Evolutionary conservation across 169 alveolate species (phyloP), one percentile per base, ranked within the genome.

Genomic region (Plasmodium malariae): DNA sequence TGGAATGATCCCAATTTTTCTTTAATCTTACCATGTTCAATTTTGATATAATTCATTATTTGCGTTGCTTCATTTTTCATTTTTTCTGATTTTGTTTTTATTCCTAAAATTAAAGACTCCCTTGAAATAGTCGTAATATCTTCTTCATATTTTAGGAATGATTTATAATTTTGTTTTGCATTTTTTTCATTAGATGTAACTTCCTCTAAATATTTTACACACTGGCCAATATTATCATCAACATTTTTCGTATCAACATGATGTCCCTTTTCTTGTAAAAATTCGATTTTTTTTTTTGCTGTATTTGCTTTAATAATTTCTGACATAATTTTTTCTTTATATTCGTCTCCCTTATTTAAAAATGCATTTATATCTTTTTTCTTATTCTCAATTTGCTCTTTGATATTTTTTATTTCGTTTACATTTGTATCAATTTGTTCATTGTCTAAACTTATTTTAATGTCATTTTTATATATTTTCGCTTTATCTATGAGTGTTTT

Each of bases 51-150:
- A 34, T 3, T 43, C 72, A 62, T 62, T 9, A 62, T 62, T 62
- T 62, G 2, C 12, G 37, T 17, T 24, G 72, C 72, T 12, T 62
- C 45, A 34, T 62, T 62, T 62, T 30, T 62, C 12, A 36, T 62
- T 62, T 62, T 62, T 21, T 62, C 28, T 34, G 72, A 62, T 62
- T 62, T 62, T 26, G 72, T 62, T 62, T 30, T 36, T 26, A 62
- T 5, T 62, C 49, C 72, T 62, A 62, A 9, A 62, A 62, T 62
- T 26, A 0, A 17, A 36, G 72, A 2, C 19, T 34, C 34, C 17
- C 34, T 62, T 51, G 14, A 51, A 51, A 51, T n/a, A 51, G 4
- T n/a, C 6, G 11, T 11, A 62, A 62, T 62, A 7, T 30, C 45
- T 12, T 62, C 19, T 17, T 12, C 34, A 26, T 62, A 4, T 6